Evolutionary conservation across 1,284 basidiomycete genomes (phyloP).

Genomic region (Cryptococcus sp.): DNA sequence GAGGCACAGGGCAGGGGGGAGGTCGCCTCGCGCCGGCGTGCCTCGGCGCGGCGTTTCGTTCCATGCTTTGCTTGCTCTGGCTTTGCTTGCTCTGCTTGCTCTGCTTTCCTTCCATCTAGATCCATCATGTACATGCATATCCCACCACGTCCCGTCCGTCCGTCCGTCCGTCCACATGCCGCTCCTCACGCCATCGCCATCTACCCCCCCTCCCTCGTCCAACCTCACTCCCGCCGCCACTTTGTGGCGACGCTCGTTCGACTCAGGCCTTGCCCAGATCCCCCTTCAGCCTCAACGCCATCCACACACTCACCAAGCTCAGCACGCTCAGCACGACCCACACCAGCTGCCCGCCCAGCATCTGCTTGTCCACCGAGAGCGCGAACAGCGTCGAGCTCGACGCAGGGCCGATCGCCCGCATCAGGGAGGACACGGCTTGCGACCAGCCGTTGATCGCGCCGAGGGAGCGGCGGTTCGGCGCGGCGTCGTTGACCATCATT

Average conservation of each 20-base stretch:
- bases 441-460: slow-evolving; percentile 39
- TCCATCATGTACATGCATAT: too few relatives aligned
- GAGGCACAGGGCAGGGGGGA: too few relatives aligned
- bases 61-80: too few relatives aligned
- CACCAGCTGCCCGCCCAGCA: slow-evolving; percentile 37
- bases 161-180: too few relatives aligned
- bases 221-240: not conserved
- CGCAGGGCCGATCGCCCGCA: slow-evolving; percentile 35
- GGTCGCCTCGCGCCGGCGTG: too few relatives aligned
- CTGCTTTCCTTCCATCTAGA: too few relatives aligned
- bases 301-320: slow-evolving; percentile 19
- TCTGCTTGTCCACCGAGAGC: slow-evolving; percentile 35
- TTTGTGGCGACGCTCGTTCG: not conserved
- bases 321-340: slow-evolving; percentile 27
- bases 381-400: slow-evolving; percentile 37
- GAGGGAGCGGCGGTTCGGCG: slow-evolving; percentile 26
- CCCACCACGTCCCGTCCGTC: too few relatives aligned
- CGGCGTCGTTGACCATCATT: slow-evolving; percentile 39
- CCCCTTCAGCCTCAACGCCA: slow-evolving; percentile 12
- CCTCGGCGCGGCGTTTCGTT: too few relatives aligned
- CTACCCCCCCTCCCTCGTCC: not conserved
- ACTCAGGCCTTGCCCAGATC: slow-evolving; percentile 8
- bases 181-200: not conserved
- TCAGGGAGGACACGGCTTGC: slow-evolving; percentile 32
- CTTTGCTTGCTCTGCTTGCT: too few relatives aligned